Evolutionary conservation across 805 yeast genomes (phyloP).

Genomic region (Candida andamanensis): DNA sequence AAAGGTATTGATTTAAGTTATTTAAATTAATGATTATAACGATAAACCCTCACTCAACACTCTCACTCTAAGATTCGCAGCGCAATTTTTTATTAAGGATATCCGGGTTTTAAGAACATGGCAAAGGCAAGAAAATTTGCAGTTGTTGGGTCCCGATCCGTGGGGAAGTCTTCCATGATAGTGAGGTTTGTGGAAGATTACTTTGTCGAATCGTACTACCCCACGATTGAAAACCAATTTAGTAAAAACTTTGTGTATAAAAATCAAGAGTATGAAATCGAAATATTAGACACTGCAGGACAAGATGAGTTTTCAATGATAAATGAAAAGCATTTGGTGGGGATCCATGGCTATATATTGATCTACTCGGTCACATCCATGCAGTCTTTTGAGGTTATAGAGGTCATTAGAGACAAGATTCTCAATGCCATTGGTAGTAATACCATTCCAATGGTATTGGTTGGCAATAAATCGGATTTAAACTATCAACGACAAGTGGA

Average conservation of each 20-base stretch:
- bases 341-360: slow-evolving; percentile 77
- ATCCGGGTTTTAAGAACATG: slow-evolving; percentile 18
- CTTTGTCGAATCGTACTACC: slow-evolving; percentile 84
- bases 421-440: slow-evolving; percentile 57
- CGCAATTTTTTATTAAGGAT: neutral
- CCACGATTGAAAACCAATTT: slow-evolving; percentile 85
- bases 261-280: slow-evolving; percentile 73
- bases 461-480: slow-evolving; percentile 74
- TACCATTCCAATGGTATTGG: slow-evolving; percentile 43
- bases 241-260: slow-evolving; percentile 62
- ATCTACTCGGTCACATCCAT: slow-evolving; percentile 79
- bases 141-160: slow-evolving; percentile 82
- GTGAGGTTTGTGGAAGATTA: slow-evolving; percentile 84
- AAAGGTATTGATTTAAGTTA: slow-evolving; percentile 47
- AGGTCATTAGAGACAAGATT: slow-evolving; percentile 76
- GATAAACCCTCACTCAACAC: no score
- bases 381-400: slow-evolving; percentile 71
- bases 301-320: slow-evolving; percentile 84
- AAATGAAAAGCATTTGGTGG: slow-evolving; percentile 72
- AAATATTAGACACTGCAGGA: slow-evolving; percentile 89
- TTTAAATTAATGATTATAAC: slow-evolving; percentile 5
- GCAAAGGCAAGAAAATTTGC: slow-evolving; percentile 69
- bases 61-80: no score
- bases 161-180: slow-evolving; percentile 82
- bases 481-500: slow-evolving; percentile 57